Evolutionary conservation across 768 basidiomycete genomes (phyloP), one percentile per base, ranked within the genome.

Genomic region (Leccinum broughii): DNA sequence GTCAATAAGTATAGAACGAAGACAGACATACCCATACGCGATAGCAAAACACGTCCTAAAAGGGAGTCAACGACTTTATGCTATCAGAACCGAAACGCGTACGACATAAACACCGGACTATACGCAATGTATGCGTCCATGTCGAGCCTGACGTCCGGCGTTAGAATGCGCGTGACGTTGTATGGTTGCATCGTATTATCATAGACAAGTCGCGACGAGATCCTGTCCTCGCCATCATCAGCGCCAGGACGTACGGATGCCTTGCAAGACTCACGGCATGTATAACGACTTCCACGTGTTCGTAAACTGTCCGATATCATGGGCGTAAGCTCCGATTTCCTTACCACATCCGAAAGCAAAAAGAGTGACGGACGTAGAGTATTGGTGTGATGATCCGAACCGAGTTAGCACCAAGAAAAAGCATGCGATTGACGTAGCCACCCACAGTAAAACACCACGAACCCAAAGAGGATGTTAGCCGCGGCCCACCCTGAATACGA

Each of bases 401-500:
- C 9, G 15, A 15, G 17, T 69, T n/a, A 63, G 51, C 34, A 56
- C 11, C 46, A 26, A 51, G 17, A 26, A 30, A 26, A 17, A n/a
- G 17, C 9, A 4, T 8, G 26, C 14, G 7, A 28, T 17, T 9
- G 17, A n/a, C 8, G 22, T 6, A n/a, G 32, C n/a, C 9, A 52
- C 32, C 2, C 13, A 52, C 51, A 52, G 77, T 85, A 91, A 77
- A 92, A 88, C 72, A 88, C 76, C 15, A 87, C 77, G 65, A 91
- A 86, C 6, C 89, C 86, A 62, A 74, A 74, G 10, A 85, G 76
- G 63, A 90, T 80, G 70, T 91, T 91, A n/a, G 85, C 88, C 65
- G 85, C 81, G 3, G 89, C 88, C 89, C 89, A 91, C 89, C 89
- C 72, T 73, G 13, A 8, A n/a, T 66, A 51, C 15, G 11, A 35